phyloP scores from a whole-genome alignment of 2,329 filamentous ascomycete genomes.

The Diaporthe humulicola region DNA sequence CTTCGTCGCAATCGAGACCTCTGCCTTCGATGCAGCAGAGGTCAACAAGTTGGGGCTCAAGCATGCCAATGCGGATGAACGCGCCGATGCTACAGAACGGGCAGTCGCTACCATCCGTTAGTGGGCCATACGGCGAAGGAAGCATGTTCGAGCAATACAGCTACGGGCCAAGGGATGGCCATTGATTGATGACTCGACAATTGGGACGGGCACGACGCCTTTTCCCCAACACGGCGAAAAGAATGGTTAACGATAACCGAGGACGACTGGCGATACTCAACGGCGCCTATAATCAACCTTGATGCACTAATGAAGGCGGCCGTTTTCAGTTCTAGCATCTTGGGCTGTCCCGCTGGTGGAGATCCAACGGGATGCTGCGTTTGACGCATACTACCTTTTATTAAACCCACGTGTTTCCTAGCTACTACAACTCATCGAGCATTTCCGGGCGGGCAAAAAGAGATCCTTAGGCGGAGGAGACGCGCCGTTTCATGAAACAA shows the following conservation, averaged over 20 bases:
- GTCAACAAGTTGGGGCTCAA: slow-evolving; percentile 27
- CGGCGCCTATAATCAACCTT: slow-evolving; percentile 10
- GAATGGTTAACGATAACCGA: neutral
- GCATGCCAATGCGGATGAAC: slow-evolving; percentile 34
- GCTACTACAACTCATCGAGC: slow-evolving; percentile 14
- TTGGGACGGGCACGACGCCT: neutral
- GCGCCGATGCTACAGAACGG: slow-evolving; percentile 32
- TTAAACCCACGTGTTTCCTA: slow-evolving; percentile 21
- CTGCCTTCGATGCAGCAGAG: slow-evolving; percentile 37
- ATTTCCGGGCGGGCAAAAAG: slow-evolving; percentile 23
- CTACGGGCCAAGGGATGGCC: slow-evolving; percentile 37
- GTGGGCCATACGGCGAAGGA: slow-evolving; percentile 36
- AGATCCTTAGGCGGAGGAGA: neutral
- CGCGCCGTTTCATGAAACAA: slow-evolving; percentile 13
- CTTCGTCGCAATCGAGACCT: slow-evolving; percentile 28
- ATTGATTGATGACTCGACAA: slow-evolving; percentile 11
- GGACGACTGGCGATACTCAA: neutral
- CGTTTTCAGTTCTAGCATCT: slow-evolving; percentile 21
- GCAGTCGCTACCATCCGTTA: slow-evolving; percentile 20
- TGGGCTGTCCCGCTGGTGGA: slow-evolving; percentile 10
- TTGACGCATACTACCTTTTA: slow-evolving; percentile 20
- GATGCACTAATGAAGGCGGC: slow-evolving; percentile 4
- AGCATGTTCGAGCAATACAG: slow-evolving; percentile 35
- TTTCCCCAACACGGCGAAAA: too few relatives aligned
- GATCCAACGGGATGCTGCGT: slow-evolving; percentile 16